These are phyloP conservation scores for Zygnema circumcarinatum DNA, from an alignment of 139 green algal species.

Conservation along the genomic window DNA sequence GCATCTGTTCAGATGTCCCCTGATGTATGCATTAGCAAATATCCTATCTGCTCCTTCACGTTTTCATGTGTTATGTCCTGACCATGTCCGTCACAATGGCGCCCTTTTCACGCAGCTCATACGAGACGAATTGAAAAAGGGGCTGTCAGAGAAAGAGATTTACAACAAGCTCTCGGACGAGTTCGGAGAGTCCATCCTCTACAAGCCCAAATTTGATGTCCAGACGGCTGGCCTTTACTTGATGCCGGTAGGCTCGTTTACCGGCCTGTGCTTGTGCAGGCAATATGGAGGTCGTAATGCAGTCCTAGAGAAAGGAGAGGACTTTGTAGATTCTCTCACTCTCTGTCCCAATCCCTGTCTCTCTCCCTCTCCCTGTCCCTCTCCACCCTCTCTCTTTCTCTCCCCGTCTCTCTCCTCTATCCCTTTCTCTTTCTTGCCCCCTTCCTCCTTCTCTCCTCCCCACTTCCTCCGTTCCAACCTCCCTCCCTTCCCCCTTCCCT, in stretches of 20 bases:
- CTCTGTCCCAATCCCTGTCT: background rate
- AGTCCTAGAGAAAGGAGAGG: background rate
- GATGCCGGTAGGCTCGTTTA: constrained; percentile 7
- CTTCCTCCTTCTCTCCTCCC: background rate
- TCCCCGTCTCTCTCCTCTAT: background rate
- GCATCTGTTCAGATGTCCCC: too few relatives aligned
- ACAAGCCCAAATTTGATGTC: constrained; percentile 17
- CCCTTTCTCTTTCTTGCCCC: background rate
- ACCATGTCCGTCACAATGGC: too few relatives aligned
- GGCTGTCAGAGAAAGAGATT: constrained; percentile 26
- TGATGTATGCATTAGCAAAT: too few relatives aligned
- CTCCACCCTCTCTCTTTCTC: background rate
- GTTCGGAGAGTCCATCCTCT: constrained; percentile 28
- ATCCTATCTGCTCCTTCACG: too few relatives aligned
- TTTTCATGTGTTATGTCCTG: too few relatives aligned
- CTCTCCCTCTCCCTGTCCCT: background rate
- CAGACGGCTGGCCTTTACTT: constrained; percentile 24
- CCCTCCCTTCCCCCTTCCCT: background rate
- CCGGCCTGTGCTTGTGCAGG: background rate
- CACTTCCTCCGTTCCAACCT: background rate
- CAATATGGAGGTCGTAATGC: background rate
- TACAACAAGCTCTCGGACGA: constrained; percentile 21
- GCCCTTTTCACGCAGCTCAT: constrained; percentile 22
- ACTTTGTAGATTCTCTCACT: too few relatives aligned
- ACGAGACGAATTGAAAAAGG: constrained; percentile 26